Evolutionary conservation across 208 protist species (phyloP).

Genomic region (Phytomonas serpens): DNA sequence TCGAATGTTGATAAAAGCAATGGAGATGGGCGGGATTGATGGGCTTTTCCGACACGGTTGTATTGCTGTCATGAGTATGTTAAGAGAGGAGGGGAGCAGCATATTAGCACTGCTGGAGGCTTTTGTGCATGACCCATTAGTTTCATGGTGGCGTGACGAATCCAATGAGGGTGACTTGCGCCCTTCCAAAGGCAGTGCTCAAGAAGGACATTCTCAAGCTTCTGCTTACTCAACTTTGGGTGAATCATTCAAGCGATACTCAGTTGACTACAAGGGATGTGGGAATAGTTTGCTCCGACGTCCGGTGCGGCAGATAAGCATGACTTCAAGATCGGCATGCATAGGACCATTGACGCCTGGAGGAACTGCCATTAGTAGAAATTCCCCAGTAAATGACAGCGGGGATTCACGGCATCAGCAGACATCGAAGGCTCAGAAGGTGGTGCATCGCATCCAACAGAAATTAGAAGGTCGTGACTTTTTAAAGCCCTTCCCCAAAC

Average conservation of each 20-base stretch:
- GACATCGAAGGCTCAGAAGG: constrained; percentile 92
- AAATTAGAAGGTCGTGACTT: constrained; percentile 99
- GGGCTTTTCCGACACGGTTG: constrained; percentile 98
- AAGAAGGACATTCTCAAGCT: constrained; percentile 11
- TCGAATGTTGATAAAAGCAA: constrained; percentile 98
- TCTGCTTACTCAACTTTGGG: constrained; percentile 30
- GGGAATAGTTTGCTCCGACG: not conserved
- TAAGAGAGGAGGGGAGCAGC: constrained; percentile 97
- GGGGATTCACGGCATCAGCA: constrained; percentile 29
- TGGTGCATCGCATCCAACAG: constrained; percentile 95
- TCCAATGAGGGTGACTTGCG: constrained; percentile 14
- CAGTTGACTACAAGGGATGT: not conserved
- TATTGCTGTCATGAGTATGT: constrained; percentile 96
- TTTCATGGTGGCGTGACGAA: constrained; percentile 96
- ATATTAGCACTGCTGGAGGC: constrained; percentile 99
- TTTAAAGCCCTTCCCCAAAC: constrained; percentile 12
- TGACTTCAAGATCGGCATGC: not conserved
- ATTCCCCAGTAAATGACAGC: not conserved
- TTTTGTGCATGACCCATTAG: constrained; percentile 99
- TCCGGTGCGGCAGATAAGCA: not conserved
- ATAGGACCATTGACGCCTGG: constrained; percentile 92
- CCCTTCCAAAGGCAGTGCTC: not conserved
- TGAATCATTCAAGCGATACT: constrained; percentile 21
- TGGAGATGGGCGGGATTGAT: constrained; percentile 99
- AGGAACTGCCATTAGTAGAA: constrained; percentile 37